Evolutionary conservation across 176 grass and related monocot genomes (phyloP).

Genomic region (Rhynchospora tenuis): DNA sequence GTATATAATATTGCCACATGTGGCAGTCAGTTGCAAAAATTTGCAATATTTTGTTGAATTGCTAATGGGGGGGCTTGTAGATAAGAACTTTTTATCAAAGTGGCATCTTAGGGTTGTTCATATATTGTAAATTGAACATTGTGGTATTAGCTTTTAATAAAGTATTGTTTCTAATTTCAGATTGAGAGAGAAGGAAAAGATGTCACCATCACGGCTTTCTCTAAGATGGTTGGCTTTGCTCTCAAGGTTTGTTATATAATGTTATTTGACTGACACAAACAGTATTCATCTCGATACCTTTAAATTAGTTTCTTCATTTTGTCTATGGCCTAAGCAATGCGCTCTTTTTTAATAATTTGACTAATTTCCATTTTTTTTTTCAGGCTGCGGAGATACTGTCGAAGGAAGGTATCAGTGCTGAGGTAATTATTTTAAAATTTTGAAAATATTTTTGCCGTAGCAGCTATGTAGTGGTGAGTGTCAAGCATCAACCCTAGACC

Average conservation of each 20-base stretch:
- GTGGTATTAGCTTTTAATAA: conserved; percentile 13
- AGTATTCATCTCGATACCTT: not conserved
- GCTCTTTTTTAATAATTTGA: not conserved
- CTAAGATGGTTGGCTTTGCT: conserved; percentile 96
- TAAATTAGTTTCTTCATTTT: conserved; percentile 14
- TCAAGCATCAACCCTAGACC: not conserved
- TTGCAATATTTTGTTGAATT: not conserved
- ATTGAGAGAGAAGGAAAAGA: conserved; percentile 87
- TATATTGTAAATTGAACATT: not conserved
- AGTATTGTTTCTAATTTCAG: conserved; percentile 38
- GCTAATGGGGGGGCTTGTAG: not conserved
- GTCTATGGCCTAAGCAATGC: not conserved
- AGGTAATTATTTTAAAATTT: conserved; percentile 45
- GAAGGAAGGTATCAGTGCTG: conserved; percentile 89
- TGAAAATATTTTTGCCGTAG: conserved; percentile 15
- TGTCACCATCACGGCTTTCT: conserved; percentile 81
- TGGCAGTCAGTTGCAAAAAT: not conserved
- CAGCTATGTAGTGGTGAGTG: not conserved
- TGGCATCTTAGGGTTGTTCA: not conserved
- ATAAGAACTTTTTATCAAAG: not conserved
- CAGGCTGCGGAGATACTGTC: conserved; percentile 88
- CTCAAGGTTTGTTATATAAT: conserved; percentile 58
- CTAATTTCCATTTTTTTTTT: conserved; percentile 31
- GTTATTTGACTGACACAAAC: conserved; percentile 2
- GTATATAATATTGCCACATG: not conserved